phyloP scores from a whole-genome alignment of 768 basidiomycete species.

The Pholiota microspora region DNA sequence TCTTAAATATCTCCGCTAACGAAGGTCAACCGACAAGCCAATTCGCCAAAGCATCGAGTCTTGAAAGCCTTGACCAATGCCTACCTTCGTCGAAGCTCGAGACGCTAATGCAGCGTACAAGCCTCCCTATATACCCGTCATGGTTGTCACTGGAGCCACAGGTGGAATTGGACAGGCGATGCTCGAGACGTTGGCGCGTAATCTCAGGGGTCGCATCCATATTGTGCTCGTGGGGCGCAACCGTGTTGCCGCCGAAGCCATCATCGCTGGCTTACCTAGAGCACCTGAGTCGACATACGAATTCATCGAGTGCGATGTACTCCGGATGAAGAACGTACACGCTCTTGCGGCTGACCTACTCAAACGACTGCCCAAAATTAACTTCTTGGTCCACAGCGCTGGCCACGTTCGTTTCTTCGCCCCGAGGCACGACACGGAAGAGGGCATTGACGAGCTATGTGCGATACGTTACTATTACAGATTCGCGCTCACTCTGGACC shows the following conservation, averaged over 20 bases:
- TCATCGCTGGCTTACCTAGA: slow-evolving; percentile 29
- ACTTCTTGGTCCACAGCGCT: slow-evolving; percentile 37
- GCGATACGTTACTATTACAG: slow-evolving; percentile 39
- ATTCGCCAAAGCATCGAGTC: too few species aligned
- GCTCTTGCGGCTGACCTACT: slow-evolving; percentile 26
- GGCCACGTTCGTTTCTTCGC: slow-evolving; percentile 27
- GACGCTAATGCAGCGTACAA: slow-evolving; percentile 23
- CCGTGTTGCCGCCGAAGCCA: slow-evolving; percentile 30
- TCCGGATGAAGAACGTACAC: slow-evolving; percentile 37
- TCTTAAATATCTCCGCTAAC: too few species aligned
- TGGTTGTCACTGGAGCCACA: slow-evolving; percentile 27
- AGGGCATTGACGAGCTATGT: slow-evolving; percentile 41
- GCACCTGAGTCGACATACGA: slow-evolving; percentile 22
- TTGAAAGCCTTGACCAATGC: slow-evolving; percentile 16
- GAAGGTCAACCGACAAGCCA: too few species aligned
- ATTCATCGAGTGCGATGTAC: slow-evolving; percentile 39
- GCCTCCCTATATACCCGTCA: slow-evolving; percentile 22
- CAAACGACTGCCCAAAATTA: slow-evolving; percentile 32
- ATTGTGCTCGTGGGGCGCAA: slow-evolving; percentile 42
- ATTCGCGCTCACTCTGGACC: slow-evolving; percentile 36
- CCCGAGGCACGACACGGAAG: slow-evolving; percentile 36
- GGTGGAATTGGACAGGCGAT: slow-evolving; percentile 33
- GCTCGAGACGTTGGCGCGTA: slow-evolving; percentile 31
- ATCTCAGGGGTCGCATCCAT: slow-evolving; percentile 38
- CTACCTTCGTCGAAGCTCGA: slow-evolving; percentile 17